Evolutionary conservation across 164 flowering plant genomes (phyloP).

Genomic region (Houttuynia cordata): DNA sequence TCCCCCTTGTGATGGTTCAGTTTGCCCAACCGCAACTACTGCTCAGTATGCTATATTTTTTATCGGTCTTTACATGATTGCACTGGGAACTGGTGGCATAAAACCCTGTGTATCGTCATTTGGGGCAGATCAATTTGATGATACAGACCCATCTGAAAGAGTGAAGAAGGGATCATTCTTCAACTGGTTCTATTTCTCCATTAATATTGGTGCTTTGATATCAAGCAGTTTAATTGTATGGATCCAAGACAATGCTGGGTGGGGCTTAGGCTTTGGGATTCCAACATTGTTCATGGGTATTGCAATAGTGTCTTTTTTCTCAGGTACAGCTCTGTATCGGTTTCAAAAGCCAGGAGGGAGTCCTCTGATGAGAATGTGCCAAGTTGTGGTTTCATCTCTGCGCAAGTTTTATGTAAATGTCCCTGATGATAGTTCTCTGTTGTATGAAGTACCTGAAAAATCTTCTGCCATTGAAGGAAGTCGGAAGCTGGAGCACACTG

Average conservation of each 20-base stretch:
- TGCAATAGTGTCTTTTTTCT: conserved; percentile 62
- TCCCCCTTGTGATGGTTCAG: conserved; percentile 39
- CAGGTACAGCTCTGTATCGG: conserved; percentile 70
- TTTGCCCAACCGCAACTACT: conserved; percentile 57
- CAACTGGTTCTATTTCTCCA: conserved; percentile 86
- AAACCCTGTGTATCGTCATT: conserved; percentile 89
- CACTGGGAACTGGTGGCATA: conserved; percentile 83
- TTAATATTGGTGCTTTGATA: conserved; percentile 75
- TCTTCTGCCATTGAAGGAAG: conserved; percentile 72
- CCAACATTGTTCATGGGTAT: conserved; percentile 75
- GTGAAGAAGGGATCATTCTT: conserved; percentile 76
- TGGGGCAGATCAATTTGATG: conserved; percentile 92
- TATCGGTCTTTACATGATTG: conserved; percentile 69
- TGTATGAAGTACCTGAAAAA: conserved; percentile 57
- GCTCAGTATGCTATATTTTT: conserved; percentile 65
- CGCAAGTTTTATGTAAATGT: conserved; percentile 43
- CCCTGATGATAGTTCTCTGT: conserved; percentile 54
- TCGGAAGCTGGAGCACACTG: conserved; percentile 63
- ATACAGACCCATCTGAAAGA: conserved; percentile 59
- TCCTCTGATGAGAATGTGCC: conserved; percentile 76
- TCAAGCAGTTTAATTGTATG: conserved; percentile 69
- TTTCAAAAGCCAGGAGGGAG: conserved; percentile 90
- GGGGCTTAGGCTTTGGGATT: conserved; percentile 91
- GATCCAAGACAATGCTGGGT: conserved; percentile 80
- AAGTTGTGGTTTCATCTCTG: conserved; percentile 70